Evolutionary conservation across 169 alveolate genomes (phyloP).

Genomic region (Cryptosporidium canis): DNA sequence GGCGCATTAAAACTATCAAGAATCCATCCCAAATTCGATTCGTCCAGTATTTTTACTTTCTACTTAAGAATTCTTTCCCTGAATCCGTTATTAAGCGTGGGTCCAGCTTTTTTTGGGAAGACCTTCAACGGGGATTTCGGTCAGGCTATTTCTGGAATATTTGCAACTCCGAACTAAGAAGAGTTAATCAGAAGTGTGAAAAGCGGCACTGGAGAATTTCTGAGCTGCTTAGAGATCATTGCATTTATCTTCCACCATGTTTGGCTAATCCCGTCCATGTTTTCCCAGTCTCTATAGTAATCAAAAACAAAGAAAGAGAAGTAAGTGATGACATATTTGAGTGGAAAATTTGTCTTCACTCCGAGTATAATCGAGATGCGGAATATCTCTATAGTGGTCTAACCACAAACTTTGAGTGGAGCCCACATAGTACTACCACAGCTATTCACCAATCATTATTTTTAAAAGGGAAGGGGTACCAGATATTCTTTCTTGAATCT

Average conservation of each 20-base stretch:
- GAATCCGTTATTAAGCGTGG: neutral
- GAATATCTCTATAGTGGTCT: slow-evolving; percentile 26
- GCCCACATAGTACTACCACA: neutral
- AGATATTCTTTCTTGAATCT: neutral
- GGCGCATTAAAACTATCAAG: slow-evolving; percentile 52
- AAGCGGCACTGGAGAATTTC: slow-evolving; percentile 35
- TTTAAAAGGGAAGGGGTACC: slow-evolving; percentile 1
- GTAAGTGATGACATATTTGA: neutral
- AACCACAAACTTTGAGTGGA: slow-evolving; percentile 21
- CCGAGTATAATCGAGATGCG: slow-evolving; percentile 43
- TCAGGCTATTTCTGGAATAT: slow-evolving; percentile 60
- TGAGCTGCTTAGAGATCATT: slow-evolving; percentile 16
- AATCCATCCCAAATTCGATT: slow-evolving; percentile 70
- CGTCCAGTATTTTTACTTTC: slow-evolving; percentile 38
- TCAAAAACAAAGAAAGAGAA: neutral
- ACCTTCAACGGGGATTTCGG: slow-evolving; percentile 56
- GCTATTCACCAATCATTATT: neutral
- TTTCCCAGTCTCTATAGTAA: slow-evolving; percentile 15
- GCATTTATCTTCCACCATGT: slow-evolving; percentile 36
- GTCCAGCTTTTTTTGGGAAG: slow-evolving; percentile 58
- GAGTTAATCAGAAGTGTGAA: slow-evolving; percentile 47
- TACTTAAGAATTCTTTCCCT: slow-evolving; percentile 38
- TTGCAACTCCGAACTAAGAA: slow-evolving; percentile 8
- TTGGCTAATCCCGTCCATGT: neutral
- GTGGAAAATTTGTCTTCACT: slow-evolving; percentile 55